Base-by-base conservation (phyloP, 805 yeast species). In the Metschnikowia matae region DNA sequence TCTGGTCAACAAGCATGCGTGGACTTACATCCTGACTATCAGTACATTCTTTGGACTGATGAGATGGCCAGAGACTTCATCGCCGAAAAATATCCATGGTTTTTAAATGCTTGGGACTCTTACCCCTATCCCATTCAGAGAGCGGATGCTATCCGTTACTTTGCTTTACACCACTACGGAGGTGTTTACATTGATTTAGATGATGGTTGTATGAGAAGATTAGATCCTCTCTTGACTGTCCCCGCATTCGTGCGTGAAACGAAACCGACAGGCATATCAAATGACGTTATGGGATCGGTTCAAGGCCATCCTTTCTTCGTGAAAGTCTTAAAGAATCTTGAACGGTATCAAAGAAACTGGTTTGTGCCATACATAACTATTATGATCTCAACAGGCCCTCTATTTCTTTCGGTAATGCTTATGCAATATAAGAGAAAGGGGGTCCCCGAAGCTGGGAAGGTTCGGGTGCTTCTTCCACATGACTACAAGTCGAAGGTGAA, bases 301-400 rank as follows among this genome's bases (percentile, higher is more conserved):
- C 96, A 95, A 33, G 73, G 77, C 44, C 97, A 91, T 67, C 96
- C 96, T 3, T 88, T 90, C 69, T 89, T 88, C 71, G 65, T 78
- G 44, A 84, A 83, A 62, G 86, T 79, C 15, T 78, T 89, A 53
- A 85, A 84, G 54, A 79, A 79, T 43, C 73, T 91, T 53, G 68
- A 82, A 54, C 74, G 68, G 46, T 82, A 89, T 62, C 75, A 79
- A 57, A 64, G 70, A 42, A 85, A 87, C 67, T 89, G 95, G 87
- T 68, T 86, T 35, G 82, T 89, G 15, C 96, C 97, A 13, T 91
- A 91, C 70, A 73, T 90, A 54, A 89, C 97, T 33, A 89, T 91
- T 65, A 89, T 91, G 96, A 86, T 82, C 62, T 84, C 95, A 11
- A 91, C 97, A 0, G 97, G 97, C 11, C 97, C 97, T 0, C 70